Evolutionary conservation across 768 basidiomycete genomes (phyloP).

Genomic region (Tylopilus intermedius): DNA sequence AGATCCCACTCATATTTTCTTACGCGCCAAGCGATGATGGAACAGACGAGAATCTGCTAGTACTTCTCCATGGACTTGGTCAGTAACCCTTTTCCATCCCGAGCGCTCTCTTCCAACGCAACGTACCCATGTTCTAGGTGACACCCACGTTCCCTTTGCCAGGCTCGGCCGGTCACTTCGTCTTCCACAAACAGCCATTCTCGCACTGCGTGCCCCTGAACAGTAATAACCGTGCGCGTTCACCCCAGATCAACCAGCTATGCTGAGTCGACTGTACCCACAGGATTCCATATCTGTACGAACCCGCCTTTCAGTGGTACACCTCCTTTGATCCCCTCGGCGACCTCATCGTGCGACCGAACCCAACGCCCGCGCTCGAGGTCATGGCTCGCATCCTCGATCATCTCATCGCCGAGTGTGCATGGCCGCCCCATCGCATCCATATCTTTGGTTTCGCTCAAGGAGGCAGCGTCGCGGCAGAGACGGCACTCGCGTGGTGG

Average conservation of each 20-base stretch:
- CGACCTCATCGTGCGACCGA: slow-evolving; percentile 61
- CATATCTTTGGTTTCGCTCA: slow-evolving; percentile 89
- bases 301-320: slow-evolving; percentile 85
- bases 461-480: slow-evolving; percentile 73
- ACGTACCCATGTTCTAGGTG: slow-evolving; percentile 46
- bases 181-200: slow-evolving; percentile 84
- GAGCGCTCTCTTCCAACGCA: background rate
- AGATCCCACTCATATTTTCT: slow-evolving; percentile 52
- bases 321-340: slow-evolving; percentile 76
- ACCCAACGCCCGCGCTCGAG: slow-evolving; percentile 66
- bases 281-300: slow-evolving; percentile 76
- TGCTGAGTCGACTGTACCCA: slow-evolving; percentile 8
- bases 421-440: slow-evolving; percentile 65
- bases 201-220: slow-evolving; percentile 77
- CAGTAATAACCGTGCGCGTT: slow-evolving; percentile 42
- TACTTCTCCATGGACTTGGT: slow-evolving; percentile 87
- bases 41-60: slow-evolving; percentile 78
- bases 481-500: slow-evolving; percentile 60
- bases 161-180: slow-evolving; percentile 68
- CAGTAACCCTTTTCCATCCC: slow-evolving; percentile 12
- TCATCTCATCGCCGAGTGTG: slow-evolving; percentile 54
- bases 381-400: slow-evolving; percentile 48
- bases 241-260: background rate
- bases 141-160: slow-evolving; percentile 73
- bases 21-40: slow-evolving; percentile 78